These are phyloP conservation scores for Arachnopeziza araneosa DNA, from an alignment of 2,329 filamentous ascomycete genomes.

Conservation along the genomic window DNA sequence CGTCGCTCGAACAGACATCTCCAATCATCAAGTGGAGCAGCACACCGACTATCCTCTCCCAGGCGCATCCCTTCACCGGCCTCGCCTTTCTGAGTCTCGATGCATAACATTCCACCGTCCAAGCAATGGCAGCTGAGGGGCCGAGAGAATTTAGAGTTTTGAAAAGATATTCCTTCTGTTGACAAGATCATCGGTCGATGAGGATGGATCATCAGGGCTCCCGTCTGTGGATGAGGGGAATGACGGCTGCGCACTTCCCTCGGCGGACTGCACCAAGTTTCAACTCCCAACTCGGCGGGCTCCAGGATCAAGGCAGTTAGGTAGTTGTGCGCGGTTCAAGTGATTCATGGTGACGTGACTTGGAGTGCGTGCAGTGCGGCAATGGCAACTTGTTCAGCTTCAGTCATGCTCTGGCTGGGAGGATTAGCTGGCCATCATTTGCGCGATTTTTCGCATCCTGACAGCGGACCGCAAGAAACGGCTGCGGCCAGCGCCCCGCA, in stretches of 20 bases:
- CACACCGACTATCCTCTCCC: neutral
- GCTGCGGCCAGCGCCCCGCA: neutral
- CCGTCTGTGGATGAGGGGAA: neutral
- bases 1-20: neutral
- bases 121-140: neutral
- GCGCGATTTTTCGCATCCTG: neutral
- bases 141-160: neutral
- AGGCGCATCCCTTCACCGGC: neutral
- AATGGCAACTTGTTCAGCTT: neutral
- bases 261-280: neutral
- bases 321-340: neutral
- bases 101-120: neutral
- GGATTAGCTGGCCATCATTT: neutral
- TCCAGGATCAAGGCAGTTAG: neutral
- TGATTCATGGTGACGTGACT: neutral
- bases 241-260: neutral
- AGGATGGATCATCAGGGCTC: neutral
- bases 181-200: neutral
- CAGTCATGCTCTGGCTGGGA: neutral
- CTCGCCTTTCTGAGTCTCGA: neutral
- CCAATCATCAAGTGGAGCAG: neutral
- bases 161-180: neutral
- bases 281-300: neutral
- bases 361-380: neutral
- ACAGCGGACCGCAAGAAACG: neutral